Evolutionary conservation across 495 filamentous ascomycete genomes (phyloP).

Genomic region (Poronia punctata): DNA sequence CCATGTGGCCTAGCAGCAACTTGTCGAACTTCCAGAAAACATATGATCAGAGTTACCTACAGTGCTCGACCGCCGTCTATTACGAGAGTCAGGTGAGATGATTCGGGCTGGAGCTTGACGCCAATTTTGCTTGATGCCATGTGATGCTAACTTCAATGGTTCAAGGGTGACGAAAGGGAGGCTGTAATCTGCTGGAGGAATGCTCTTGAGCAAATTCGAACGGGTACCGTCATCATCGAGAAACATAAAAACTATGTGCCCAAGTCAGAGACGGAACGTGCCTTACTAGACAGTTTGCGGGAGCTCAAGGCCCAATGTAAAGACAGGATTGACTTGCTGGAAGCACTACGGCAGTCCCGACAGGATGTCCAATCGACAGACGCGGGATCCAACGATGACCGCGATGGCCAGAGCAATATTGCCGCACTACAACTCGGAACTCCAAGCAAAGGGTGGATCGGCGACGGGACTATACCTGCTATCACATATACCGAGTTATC

Average conservation of each 20-base stretch:
- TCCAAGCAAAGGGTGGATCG: constrained; percentile 55
- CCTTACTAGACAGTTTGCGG: constrained; percentile 71
- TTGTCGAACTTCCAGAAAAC: constrained; percentile 87
- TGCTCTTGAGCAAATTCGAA: constrained; percentile 85
- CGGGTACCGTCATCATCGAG: constrained; percentile 71
- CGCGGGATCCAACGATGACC: constrained; percentile 15
- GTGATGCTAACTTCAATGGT: neutral
- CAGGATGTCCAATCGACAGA: constrained; percentile 44
- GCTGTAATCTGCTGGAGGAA: constrained; percentile 87
- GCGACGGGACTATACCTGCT: constrained; percentile 72
- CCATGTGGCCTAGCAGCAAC: constrained; percentile 75
- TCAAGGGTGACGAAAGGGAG: constrained; percentile 84
- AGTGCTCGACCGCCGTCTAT: constrained; percentile 90
- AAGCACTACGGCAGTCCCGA: constrained; percentile 71
- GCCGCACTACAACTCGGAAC: constrained; percentile 16
- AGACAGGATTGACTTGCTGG: constrained; percentile 82
- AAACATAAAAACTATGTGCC: constrained; percentile 58
- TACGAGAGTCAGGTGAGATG: constrained; percentile 76
- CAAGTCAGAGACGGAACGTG: constrained; percentile 76
- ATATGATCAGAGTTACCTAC: constrained; percentile 91
- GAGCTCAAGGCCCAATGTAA: constrained; percentile 88
- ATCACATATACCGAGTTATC: constrained; percentile 71
- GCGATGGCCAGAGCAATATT: constrained; percentile 12
- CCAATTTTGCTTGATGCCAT: neutral
- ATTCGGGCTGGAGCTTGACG: neutral